phyloP scores from a whole-genome alignment of 495 filamentous ascomycete species.

The Neurospora discreta region DNA sequence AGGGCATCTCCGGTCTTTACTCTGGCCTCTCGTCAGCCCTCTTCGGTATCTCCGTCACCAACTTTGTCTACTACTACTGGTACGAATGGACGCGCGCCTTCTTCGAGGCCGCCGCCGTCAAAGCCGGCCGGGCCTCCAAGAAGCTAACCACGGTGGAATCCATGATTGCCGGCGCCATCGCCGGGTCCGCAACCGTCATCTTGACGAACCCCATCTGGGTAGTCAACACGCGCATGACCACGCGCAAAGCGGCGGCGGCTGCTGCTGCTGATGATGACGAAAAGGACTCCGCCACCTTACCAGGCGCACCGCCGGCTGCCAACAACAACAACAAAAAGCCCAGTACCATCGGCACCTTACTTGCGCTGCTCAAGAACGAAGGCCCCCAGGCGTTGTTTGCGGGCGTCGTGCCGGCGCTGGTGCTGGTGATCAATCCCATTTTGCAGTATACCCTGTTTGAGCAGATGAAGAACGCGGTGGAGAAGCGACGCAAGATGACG shows the following conservation, averaged over 20 bases:
- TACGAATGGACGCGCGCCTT: conserved; percentile 93
- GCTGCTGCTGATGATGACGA: conserved; percentile 33
- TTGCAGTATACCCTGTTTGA: conserved; percentile 98
- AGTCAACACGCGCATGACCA: conserved; percentile 95
- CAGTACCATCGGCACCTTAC: conserved; percentile 67
- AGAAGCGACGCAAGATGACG: conserved; percentile 48
- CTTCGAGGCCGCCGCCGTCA: conserved; percentile 72
- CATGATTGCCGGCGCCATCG: conserved; percentile 92
- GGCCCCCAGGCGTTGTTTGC: conserved; percentile 77
- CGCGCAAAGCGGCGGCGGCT: conserved; percentile 46
- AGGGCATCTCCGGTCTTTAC: conserved; percentile 80
- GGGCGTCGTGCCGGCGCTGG: conserved; percentile 82
- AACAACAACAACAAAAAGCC: too few relatives aligned
- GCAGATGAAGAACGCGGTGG: conserved; percentile 66
- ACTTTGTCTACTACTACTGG: conserved; percentile 99
- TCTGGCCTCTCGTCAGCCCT: conserved; percentile 82
- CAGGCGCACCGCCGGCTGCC: conserved; percentile 8
- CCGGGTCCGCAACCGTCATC: conserved; percentile 85
- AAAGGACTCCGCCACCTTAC: conserved; percentile 28
- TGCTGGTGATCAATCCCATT: conserved; percentile 95
- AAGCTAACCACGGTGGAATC: conserved; percentile 82
- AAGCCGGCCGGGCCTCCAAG: conserved; percentile 62
- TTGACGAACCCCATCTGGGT: conserved; percentile 99
- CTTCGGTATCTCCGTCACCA: conserved; percentile 96
- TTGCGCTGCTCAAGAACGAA: conserved; percentile 65